Evolutionary conservation across 148 eudicot genomes (phyloP), one percentile per base, ranked within the genome.

Genomic region (Vaccinium darrowii): DNA sequence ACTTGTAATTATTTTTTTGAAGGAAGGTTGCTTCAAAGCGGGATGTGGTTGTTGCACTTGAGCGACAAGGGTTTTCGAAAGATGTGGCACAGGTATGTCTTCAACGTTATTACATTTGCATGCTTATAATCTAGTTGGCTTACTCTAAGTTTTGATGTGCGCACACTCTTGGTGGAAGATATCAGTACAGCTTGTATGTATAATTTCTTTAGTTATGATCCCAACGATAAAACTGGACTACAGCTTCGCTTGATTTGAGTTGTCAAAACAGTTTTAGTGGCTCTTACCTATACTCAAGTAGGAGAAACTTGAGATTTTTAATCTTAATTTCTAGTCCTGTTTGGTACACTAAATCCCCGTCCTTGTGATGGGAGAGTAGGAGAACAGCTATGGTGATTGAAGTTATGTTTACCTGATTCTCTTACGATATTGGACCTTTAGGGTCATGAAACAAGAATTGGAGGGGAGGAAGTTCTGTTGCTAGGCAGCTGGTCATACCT

Each of bases 31-130:
- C 94, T 73, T 94, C 98, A 82, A 95, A 94, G 89, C 86, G 89
- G 83, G 94, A 89, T 88, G 88, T 93, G 57, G 84, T 93, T 71
- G 91, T 91, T 83, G 93, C 94, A 86, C 96, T 94, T 83, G 83
- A 85, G 54, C 91, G 82, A 73, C 91, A 91, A 87, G 96, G 98
- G 39, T 95, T 95, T 88, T 95, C 98, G 0, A 91, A 85, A 60
- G 98, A 93, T 86, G 98, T 95, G 74, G 98, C 98, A 62, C 95
- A 93, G 98, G 98, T 95, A 87, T 76, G 8, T 47, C 25, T 54
- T 23, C 18, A 53, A 51, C 2, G 4, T 11, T 21, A 56, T 36
- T 49, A 27, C 27, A 50, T 13, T n/a, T n/a, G 56, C 60, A 51
- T 50, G 80, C 36, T 13, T 50, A 12, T 52, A 53, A 78, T 78